A percentile compares a stretch with the other conserved stretches of the same genome.
These are phyloP conservation scores for Blastobotrys chiropterorum DNA, from an alignment of 805 yeast genomes.

Conservation along the genomic window DNA sequence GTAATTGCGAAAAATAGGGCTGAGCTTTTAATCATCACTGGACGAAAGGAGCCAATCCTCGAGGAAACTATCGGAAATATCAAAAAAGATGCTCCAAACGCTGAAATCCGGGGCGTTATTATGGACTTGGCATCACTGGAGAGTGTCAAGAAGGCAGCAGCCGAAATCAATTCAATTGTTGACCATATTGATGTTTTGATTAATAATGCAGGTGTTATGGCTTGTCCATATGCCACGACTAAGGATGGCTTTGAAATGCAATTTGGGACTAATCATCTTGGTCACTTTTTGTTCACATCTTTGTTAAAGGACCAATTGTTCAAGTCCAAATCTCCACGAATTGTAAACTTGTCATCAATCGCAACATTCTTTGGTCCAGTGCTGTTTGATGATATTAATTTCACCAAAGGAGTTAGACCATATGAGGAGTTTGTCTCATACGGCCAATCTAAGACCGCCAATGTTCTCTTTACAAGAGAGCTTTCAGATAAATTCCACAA, in stretches of 20 bases:
- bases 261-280: slow-evolving; percentile 68
- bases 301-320: slow-evolving; percentile 9
- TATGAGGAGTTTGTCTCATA: slow-evolving; percentile 11
- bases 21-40: slow-evolving; percentile 8
- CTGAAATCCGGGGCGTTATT: slow-evolving; percentile 6
- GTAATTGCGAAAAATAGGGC: slow-evolving; percentile 7
- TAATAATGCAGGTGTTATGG: slow-evolving; percentile 78
- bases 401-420: slow-evolving; percentile 7
- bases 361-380: slow-evolving; percentile 12
- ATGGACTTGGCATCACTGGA: slow-evolving; percentile 15
- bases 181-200: slow-evolving; percentile 51
- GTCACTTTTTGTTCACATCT: slow-evolving; percentile 67
- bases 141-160: slow-evolving; percentile 14
- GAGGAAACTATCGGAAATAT: slow-evolving; percentile 9
- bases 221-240: slow-evolving; percentile 58
- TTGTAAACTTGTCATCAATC: slow-evolving; percentile 8
- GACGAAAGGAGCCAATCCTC: slow-evolving; percentile 4
- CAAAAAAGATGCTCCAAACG: slow-evolving; percentile 8
- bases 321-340: slow-evolving; percentile 2
- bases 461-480: slow-evolving; percentile 8
- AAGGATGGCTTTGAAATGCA: slow-evolving; percentile 75
- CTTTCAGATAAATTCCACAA: slow-evolving; percentile 3
- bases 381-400: slow-evolving; percentile 10
- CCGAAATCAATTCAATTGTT: slow-evolving; percentile 11
- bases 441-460: slow-evolving; percentile 16